A percentile compares a stretch with the other conserved stretches of the same genome.
Conservation (phyloP, 2,329 filamentous ascomycete genomes). For the Helotiales sp. region DNA sequence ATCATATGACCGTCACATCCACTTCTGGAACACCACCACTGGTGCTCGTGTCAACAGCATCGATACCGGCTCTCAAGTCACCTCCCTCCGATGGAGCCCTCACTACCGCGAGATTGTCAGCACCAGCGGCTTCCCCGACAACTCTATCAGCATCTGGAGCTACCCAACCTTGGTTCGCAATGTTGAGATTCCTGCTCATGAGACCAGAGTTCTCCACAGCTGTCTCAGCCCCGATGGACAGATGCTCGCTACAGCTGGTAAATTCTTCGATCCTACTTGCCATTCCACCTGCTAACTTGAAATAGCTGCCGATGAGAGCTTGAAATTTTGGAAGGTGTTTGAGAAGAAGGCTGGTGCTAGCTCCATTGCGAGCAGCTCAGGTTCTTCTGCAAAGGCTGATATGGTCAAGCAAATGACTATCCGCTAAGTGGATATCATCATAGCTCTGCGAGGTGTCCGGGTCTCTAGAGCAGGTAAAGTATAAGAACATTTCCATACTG, state of each 20-base stretch:
- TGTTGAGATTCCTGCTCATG: slow-evolving; percentile 95
- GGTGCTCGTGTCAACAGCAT: slow-evolving; percentile 98
- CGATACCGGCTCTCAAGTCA: slow-evolving; percentile 96
- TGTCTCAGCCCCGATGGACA: slow-evolving; percentile 96
- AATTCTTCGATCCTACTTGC: slow-evolving; percentile 34
- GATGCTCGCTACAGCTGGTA: slow-evolving; percentile 91
- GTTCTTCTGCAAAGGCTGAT: slow-evolving; percentile 74
- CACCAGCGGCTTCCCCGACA: slow-evolving; percentile 98
- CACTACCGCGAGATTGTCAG: slow-evolving; percentile 98
- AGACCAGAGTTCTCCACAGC: slow-evolving; percentile 95
- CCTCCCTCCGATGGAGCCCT: slow-evolving; percentile 92
- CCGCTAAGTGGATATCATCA: slow-evolving; percentile 51
- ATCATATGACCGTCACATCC: slow-evolving; percentile 95
- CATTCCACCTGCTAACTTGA: slow-evolving; percentile 31
- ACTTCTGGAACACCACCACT: slow-evolving; percentile 99
- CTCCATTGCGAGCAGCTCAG: slow-evolving; percentile 63
- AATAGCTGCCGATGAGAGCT: slow-evolving; percentile 84
- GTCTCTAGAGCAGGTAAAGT: slow-evolving; percentile 35
- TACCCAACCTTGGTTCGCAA: slow-evolving; percentile 97
- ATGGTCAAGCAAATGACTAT: slow-evolving; percentile 96
- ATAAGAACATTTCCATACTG: slow-evolving; percentile 36
- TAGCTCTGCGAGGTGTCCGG: slow-evolving; percentile 27
- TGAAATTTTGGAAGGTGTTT: slow-evolving; percentile 99
- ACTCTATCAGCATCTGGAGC: slow-evolving; percentile 98
- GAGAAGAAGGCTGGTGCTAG: slow-evolving; percentile 89